Conservation (phyloP, 441 rosid species). For the Bocquillonia castaneifolia region DNA sequence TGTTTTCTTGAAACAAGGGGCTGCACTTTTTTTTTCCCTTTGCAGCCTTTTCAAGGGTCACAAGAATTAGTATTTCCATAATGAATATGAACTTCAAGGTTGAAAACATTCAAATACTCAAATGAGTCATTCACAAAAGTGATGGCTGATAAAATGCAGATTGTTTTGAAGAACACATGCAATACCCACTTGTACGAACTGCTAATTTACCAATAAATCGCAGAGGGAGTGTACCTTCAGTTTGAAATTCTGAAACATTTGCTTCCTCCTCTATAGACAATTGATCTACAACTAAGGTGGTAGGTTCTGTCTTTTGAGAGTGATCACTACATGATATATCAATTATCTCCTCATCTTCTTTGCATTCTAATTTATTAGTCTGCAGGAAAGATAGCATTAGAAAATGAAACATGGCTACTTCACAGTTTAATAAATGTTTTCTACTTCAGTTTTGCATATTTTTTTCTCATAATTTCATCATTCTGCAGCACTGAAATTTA, state of each 20-base stretch:
- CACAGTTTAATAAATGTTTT: neutral
- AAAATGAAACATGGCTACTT: neutral
- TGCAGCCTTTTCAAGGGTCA: too few relatives aligned
- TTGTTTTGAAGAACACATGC: neutral
- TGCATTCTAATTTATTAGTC: constrained; percentile 36
- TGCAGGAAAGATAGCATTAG: constrained; percentile 31
- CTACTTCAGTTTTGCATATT: neutral
- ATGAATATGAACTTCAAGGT: too few relatives aligned
- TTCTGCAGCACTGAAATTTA: constrained; percentile 15
- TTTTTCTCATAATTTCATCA: constrained; percentile 6
- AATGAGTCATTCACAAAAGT: neutral
- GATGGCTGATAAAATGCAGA: neutral
- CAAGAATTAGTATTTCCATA: too few relatives aligned
- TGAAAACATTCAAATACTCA: neutral
- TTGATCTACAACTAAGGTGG: constrained; percentile 23
- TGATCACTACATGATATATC: constrained; percentile 20
- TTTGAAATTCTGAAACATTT: constrained; percentile 30
- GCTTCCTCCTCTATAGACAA: constrained; percentile 29
- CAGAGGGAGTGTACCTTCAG: constrained; percentile 41
- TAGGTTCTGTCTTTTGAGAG: constrained; percentile 20
- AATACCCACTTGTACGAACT: neutral
- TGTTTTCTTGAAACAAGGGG: neutral
- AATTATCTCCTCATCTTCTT: constrained; percentile 35
- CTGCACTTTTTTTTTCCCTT: neutral
- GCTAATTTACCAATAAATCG: neutral